Evolutionary conservation across 2,329 filamentous ascomycete genomes (phyloP).

Genomic region (Fusarium aywerte): DNA sequence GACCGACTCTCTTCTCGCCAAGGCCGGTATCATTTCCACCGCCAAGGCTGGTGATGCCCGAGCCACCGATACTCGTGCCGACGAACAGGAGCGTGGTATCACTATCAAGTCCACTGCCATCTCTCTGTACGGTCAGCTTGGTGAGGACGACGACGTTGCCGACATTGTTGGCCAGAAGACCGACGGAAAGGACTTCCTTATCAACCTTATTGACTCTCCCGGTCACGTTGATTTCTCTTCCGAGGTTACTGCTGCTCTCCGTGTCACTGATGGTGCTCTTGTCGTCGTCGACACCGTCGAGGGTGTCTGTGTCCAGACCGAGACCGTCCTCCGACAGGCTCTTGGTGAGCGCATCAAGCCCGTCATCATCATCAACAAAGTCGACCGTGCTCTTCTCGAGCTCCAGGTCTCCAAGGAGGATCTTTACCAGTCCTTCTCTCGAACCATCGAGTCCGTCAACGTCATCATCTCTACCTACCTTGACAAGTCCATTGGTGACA

Average conservation of each 20-base stretch:
- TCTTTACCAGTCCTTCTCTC: conserved; percentile 98
- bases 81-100: conserved; percentile 99
- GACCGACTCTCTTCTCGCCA: conserved; percentile 98
- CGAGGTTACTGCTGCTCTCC: conserved; percentile 98
- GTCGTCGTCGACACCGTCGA: conserved; percentile 99
- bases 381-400: conserved; percentile 99
- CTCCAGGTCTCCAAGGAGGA: conserved; percentile 99
- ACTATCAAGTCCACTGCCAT: conserved; percentile 99
- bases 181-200: conserved; percentile 95
- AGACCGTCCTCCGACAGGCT: conserved; percentile 98
- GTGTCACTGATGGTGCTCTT: conserved; percentile 99
- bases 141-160: conserved; percentile 87
- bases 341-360: conserved; percentile 99
- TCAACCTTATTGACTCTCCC: conserved; percentile 99
- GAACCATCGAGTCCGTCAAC: conserved; percentile 99
- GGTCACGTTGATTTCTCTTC: conserved; percentile 99
- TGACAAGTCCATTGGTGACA: conserved; percentile 95
- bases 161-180: conserved; percentile 91
- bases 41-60: conserved; percentile 96
- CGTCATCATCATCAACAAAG: conserved; percentile 99
- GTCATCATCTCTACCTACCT: conserved; percentile 99
- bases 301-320: conserved; percentile 99
- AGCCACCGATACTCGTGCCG: conserved; percentile 95
- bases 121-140: conserved; percentile 91
- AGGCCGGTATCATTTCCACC: conserved; percentile 99